phyloP scores from a whole-genome alignment of 495 filamentous ascomycete species.

The Aspergillus campestris region DNA sequence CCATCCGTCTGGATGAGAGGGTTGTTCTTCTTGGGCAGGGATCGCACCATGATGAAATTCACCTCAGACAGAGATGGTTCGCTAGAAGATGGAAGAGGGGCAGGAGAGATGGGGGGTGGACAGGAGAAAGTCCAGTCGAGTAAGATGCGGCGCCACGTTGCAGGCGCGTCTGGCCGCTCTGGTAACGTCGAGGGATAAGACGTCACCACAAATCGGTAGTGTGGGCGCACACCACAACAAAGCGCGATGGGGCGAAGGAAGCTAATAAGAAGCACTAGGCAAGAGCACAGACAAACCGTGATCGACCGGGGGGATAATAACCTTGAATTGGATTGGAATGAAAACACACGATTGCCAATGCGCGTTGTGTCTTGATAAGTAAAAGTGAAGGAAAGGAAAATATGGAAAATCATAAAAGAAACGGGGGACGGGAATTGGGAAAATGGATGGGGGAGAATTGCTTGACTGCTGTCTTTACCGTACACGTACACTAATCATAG shows the following conservation, averaged over 20 bases:
- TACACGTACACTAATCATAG: too few relatives aligned
- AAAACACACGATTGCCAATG: too few relatives aligned
- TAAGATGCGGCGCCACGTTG: conserved; percentile 37
- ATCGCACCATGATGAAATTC: conserved; percentile 49
- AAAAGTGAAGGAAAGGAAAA: too few relatives aligned
- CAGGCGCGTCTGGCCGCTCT: conserved; percentile 33
- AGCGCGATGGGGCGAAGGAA: not conserved
- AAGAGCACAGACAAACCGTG: conserved; percentile 1
- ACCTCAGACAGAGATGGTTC: not conserved
- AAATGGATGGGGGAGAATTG: too few relatives aligned
- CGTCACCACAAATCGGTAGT: conserved; percentile 12
- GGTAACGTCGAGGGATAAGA: conserved; percentile 8
- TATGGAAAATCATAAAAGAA: too few relatives aligned
- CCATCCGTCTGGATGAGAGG: conserved; percentile 67
- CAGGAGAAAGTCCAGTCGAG: conserved; percentile 3
- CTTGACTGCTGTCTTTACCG: too few relatives aligned
- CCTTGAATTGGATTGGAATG: too few relatives aligned
- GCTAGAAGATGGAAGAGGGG: conserved; percentile 1
- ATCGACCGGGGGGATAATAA: too few relatives aligned
- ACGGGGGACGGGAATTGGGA: too few relatives aligned
- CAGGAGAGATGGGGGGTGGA: conserved; percentile 2
- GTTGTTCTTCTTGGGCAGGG: conserved; percentile 64
- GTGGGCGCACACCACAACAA: conserved; percentile 4
- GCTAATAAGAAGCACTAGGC: not conserved
- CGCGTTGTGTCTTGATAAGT: too few relatives aligned